Conservation (phyloP, 768 basidiomycete genomes). For the Amanita exitialis region DNA sequence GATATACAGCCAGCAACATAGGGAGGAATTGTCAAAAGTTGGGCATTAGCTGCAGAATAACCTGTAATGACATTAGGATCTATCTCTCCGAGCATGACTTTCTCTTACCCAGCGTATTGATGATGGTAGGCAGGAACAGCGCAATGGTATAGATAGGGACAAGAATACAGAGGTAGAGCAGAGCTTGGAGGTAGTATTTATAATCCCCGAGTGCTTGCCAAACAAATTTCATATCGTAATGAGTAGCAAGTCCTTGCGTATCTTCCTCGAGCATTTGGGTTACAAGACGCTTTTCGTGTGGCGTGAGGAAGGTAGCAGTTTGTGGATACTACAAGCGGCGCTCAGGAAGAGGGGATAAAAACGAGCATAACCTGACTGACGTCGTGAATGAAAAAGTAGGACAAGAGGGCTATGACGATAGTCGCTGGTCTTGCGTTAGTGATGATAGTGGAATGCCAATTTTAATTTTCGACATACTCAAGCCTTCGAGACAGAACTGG, state of each 20-base stretch:
- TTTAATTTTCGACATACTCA: slow-evolving; percentile 14
- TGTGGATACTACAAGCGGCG: slow-evolving; percentile 34
- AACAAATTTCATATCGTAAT: slow-evolving; percentile 34
- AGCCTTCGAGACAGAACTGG: slow-evolving; percentile 37
- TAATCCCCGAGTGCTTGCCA: slow-evolving; percentile 39
- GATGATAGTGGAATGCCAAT: not conserved
- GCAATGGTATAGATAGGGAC: slow-evolving; percentile 34
- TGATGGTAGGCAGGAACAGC: slow-evolving; percentile 42
- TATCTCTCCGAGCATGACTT: not conserved
- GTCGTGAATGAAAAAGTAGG: slow-evolving; percentile 48
- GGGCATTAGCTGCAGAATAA: slow-evolving; percentile 38
- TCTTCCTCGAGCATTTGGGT: slow-evolving; percentile 34
- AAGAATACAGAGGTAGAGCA: slow-evolving; percentile 34
- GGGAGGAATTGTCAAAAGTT: slow-evolving; percentile 41
- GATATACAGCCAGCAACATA: slow-evolving; percentile 35
- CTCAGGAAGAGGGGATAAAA: not conserved
- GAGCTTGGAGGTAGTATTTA: slow-evolving; percentile 28
- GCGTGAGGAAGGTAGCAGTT: slow-evolving; percentile 45
- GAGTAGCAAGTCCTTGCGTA: slow-evolving; percentile 31
- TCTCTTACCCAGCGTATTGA: slow-evolving; percentile 26
- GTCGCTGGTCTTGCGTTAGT: slow-evolving; percentile 14
- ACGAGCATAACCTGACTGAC: slow-evolving; percentile 17
- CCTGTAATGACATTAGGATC: slow-evolving; percentile 13
- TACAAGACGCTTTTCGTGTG: slow-evolving; percentile 29
- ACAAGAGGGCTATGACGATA: slow-evolving; percentile 26